phyloP scores from a whole-genome alignment of 305 asterid genomes.

The Stenogyne calaminthoides region DNA sequence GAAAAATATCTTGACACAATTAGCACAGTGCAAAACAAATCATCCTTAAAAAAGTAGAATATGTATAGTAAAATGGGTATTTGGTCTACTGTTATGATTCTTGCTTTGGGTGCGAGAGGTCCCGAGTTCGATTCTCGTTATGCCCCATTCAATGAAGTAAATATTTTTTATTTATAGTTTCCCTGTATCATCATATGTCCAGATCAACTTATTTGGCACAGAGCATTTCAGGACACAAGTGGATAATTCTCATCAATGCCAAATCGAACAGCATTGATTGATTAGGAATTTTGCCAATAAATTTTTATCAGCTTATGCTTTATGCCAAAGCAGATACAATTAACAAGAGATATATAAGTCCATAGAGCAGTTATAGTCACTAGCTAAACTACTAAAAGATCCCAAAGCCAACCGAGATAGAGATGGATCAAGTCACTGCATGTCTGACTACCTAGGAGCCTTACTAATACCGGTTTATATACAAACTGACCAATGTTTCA shows the following conservation, averaged over 20 bases:
- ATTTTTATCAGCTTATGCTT: not conserved
- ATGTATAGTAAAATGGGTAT: not conserved
- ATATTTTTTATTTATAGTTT: not conserved
- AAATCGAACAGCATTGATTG: not conserved
- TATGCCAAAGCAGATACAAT: not conserved
- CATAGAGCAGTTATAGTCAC: not conserved
- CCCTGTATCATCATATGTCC: not conserved
- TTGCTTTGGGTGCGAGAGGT: constrained; percentile 94
- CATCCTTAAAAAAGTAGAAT: not conserved
- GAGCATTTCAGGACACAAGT: not conserved
- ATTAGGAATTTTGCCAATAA: not conserved
- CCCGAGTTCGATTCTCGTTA: constrained; percentile 35
- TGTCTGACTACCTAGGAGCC: not conserved
- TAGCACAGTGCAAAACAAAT: not conserved
- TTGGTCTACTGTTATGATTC: constrained; percentile 25
- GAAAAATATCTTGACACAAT: not conserved
- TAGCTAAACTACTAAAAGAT: not conserved
- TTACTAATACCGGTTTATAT: not conserved
- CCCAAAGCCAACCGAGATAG: not conserved
- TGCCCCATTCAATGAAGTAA: constrained; percentile 18
- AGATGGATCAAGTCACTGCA: not conserved
- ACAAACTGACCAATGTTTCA: not conserved
- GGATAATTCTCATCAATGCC: not conserved
- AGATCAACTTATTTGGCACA: not conserved
- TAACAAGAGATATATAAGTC: not conserved